A percentile compares a stretch with the other conserved stretches of the same genome.
phyloP scores from a whole-genome alignment of 78 protist species.

The Dictyostelium capitatum region DNA sequence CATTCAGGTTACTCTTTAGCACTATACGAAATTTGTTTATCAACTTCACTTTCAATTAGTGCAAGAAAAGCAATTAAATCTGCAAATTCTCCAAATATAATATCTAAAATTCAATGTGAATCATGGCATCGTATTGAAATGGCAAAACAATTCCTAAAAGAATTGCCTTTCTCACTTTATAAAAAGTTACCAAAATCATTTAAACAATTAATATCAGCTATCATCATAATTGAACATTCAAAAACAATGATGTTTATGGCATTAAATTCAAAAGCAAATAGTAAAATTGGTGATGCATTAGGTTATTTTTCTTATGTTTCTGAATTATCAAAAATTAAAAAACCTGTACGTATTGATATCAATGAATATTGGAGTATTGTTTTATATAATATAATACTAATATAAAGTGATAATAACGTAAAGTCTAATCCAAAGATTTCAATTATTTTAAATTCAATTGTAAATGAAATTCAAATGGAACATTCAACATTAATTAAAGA shows the following conservation, averaged over 20 bases:
- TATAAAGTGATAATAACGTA: too few species aligned
- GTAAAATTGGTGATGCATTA: conserved; percentile 18
- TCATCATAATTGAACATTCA: conserved; percentile 7
- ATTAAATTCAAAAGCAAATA: neutral
- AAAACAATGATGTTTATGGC: conserved; percentile 61
- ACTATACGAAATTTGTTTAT: conserved; percentile 34
- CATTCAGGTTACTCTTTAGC: conserved; percentile 1
- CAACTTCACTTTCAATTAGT: conserved; percentile 26
- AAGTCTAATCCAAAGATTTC: conserved; percentile 21
- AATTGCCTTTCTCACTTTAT: neutral
- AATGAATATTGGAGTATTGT: too few species aligned
- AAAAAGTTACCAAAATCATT: conserved; percentile 62
- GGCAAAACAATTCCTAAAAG: conserved; percentile 46
- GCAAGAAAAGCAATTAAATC: conserved; percentile 53
- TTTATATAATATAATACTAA: too few species aligned
- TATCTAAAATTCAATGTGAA: conserved; percentile 58
- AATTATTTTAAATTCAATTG: conserved; percentile 2
- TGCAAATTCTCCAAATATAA: neutral
- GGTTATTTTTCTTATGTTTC: conserved; percentile 10
- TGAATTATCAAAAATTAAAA: conserved; percentile 33
- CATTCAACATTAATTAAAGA: conserved; percentile 21
- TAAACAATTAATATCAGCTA: neutral
- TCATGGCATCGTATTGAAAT: conserved; percentile 55
- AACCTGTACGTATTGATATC: conserved; percentile 28
- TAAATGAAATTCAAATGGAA: conserved; percentile 34